Conservation (phyloP, 2,329 filamentous ascomycete species). For the Allantophomopsis cytisporea region DNA sequence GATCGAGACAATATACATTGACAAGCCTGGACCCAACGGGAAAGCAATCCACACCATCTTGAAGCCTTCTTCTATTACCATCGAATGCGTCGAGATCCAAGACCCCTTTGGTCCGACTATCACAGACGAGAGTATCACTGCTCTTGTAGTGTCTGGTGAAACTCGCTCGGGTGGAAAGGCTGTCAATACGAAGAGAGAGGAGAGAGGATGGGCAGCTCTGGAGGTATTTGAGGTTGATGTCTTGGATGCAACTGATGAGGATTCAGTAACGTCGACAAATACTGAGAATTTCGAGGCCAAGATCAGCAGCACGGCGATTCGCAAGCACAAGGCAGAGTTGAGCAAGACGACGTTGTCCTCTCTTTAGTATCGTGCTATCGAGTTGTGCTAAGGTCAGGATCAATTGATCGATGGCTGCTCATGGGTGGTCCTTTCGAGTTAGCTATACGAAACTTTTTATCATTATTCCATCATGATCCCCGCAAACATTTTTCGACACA, state of each 20-base stretch:
- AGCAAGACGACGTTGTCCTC: conserved; percentile 1
- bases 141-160: conserved; percentile 77
- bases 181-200: conserved; percentile 70
- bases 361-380: background rate
- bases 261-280: conserved; percentile 22
- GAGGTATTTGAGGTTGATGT: conserved; percentile 85
- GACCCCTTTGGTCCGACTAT: conserved; percentile 88
- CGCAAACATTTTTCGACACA: too few species aligned
- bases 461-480: too few species aligned
- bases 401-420: too few species aligned
- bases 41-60: conserved; percentile 42
- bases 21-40: conserved; percentile 23
- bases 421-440: too few species aligned
- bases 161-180: conserved; percentile 72
- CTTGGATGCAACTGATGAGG: conserved; percentile 51
- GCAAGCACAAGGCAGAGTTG: conserved; percentile 28
- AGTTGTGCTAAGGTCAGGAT: too few species aligned
- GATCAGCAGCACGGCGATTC: conserved; percentile 83
- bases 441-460: too few species aligned
- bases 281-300: conserved; percentile 62
- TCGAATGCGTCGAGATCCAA: conserved; percentile 74
- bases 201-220: conserved; percentile 63
- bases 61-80: conserved; percentile 41
- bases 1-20: conserved; percentile 14
- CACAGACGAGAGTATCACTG: conserved; percentile 63